Evolutionary conservation across 139 green algal species (phyloP), one percentile per base, ranked within the genome.

Genomic region (Picochlorum sp.): DNA sequence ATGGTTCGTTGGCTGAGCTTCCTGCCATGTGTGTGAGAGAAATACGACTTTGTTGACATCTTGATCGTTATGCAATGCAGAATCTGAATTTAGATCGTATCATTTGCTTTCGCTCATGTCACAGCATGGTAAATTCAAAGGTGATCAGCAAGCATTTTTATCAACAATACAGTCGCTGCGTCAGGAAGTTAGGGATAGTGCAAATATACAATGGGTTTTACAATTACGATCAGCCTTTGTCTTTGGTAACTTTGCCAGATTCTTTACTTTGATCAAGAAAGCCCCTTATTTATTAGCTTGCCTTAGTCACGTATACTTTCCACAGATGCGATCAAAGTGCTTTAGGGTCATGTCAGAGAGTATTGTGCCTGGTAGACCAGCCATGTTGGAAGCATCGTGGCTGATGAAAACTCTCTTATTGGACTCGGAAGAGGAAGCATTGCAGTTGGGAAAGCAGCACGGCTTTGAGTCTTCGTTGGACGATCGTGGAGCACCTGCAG

Each of bases 61-160:
- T 38, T 45, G 10, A 23, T 59, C 21, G 5, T n/a, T 34, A 38
- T 34, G 6, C 21, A n/a, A 49, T 32, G 67, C 66, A 71, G 82
- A 92, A 61, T 49, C 71, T 10, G 86, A 94, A 74, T 89, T 94
- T 59, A 51, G 80, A 9, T 69, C 78, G 0, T 94, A 91, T 49
- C 82, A 92, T n/a, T 63, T 89, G 28, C 54, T 92, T 15, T 68
- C 80, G 8, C 65, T 82, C 9, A 71, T 86, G 41, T 81, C 74
- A 26, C 76, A 74, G n/a, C 84, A 90, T 56, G 85, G 84, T 56
- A 80, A 79, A 62, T 92, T 83, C 65, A 73, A 78, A 34, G 69
- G 58, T n/a, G 57, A 69, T 46, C 66, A 59, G 21, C 69, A 81
- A 58, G 49, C 52, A 5, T 74, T 71, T 46, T 61, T 78, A 13